Percentiles rank a stretch among this genome's conserved stretches.
Conservation (phyloP, 2,329 filamentous ascomycete genomes). For the Alternaria conjuncta region DNA sequence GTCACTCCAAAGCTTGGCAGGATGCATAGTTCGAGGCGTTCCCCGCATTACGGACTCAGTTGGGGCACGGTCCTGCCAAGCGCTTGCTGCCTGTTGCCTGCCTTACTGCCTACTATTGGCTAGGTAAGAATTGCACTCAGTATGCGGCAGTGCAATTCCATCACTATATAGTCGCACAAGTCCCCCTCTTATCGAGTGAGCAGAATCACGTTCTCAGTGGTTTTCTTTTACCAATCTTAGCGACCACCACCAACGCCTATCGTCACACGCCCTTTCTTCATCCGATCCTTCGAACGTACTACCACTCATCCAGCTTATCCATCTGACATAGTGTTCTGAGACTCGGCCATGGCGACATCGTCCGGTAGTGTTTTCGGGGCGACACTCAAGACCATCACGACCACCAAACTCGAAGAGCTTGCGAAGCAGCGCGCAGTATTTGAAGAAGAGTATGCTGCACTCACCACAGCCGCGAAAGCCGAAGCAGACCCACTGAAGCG, state of each 20-base stretch:
- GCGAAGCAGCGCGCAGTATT: conserved; percentile 44
- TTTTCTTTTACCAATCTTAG: neutral
- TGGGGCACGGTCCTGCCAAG: neutral
- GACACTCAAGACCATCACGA: conserved; percentile 46
- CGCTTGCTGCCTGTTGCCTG: conserved; percentile 2
- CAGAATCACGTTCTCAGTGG: neutral
- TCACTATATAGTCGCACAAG: neutral
- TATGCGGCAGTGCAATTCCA: neutral
- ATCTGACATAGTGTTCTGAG: neutral
- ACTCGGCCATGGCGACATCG: conserved; percentile 24
- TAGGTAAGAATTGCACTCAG: neutral
- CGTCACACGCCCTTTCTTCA: neutral
- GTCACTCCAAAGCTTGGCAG: neutral
- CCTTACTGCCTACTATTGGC: neutral
- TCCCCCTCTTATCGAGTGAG: neutral
- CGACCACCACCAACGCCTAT: neutral
- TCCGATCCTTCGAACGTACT: neutral
- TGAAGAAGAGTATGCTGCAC: conserved; percentile 31
- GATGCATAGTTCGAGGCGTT: neutral
- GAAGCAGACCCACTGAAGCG: conserved; percentile 32
- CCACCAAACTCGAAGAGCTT: conserved; percentile 47
- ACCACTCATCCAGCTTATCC: neutral
- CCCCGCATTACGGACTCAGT: neutral
- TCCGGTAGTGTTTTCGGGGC: conserved; percentile 43
- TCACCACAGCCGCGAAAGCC: conserved; percentile 18